Evolutionary conservation across 2,329 filamentous ascomycete species (phyloP), one percentile per base, ranked within the genome.

Genomic region (Teratosphaeria nubilosa): DNA sequence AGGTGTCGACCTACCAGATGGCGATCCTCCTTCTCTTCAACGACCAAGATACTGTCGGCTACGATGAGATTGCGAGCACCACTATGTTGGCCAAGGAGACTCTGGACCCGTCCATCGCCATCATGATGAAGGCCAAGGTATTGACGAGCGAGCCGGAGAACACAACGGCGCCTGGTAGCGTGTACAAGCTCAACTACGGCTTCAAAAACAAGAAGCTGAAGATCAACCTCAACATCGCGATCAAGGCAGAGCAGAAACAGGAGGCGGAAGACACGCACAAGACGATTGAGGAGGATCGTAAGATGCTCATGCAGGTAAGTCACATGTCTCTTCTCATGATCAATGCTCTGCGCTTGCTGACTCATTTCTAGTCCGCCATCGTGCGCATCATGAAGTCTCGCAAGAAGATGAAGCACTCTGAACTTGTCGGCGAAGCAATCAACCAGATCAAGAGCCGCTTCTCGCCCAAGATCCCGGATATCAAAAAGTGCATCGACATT

Each of bases 401-500:
- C 61, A 97, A 99, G 85, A 90, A 87, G 78, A 95, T 97, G 90
- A 97, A 96, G 83, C 92, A 99, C 76, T 86, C 87, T 61, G 88
- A 94, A 70, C 86, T 99, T 13, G 91, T 99, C 57, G 87, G 90
- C 70, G 94, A 99, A 76, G 95, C 91, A 25, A 97, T 99, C 73
- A 87, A 86, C 70, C 94, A 97, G 75, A 96, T 99, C 73, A 90
- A 88, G 72, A 86, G 85, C 50, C 89, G 94, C 48, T 99, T 99
- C 75, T 86, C 91, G 59, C 94, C 94, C 48, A 95, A 95, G 77
- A 83, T 99, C 31, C 81, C 84, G 16, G 94, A 99, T 67, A 99
- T 99, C 82, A 99, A 99, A 80, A 99, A 97, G 79, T 96, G 94
- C 75, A 97, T 99, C 72, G 94, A 99, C 75, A 96, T 96, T 64